phyloP scores from a whole-genome alignment of 139 green algal species.

The Chlorella sp. region DNA sequence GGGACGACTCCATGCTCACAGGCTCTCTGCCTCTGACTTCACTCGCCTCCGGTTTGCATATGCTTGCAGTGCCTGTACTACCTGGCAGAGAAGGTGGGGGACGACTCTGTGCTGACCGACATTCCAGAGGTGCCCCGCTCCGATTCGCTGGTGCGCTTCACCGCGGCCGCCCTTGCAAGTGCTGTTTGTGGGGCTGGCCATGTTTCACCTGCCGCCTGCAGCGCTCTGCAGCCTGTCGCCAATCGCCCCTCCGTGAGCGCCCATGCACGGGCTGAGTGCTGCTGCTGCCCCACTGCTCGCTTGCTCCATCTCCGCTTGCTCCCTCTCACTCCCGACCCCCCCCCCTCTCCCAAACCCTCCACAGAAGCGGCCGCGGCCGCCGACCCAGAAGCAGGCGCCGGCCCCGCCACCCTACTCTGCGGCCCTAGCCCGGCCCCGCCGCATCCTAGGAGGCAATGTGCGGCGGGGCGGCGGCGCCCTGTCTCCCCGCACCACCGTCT shows the following conservation, averaged over 20 bases:
- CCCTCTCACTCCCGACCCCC: not conserved
- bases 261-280: no score
- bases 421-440: not conserved
- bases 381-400: not conserved
- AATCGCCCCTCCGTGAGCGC: no score
- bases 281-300: no score
- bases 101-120: constrained; percentile 3
- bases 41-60: not conserved
- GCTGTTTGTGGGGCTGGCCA: no score
- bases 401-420: not conserved
- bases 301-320: no score
- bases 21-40: not conserved
- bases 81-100: constrained; percentile 9
- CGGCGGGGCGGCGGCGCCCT: constrained; percentile 15
- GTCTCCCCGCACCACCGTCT: not conserved
- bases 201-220: no score
- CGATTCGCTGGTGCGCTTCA: not conserved
- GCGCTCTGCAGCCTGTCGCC: no score
- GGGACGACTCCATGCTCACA: no score
- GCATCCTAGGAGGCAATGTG: constrained; percentile 2
- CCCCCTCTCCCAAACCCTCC: not conserved
- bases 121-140: not conserved
- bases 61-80: not conserved
- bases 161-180: no score
- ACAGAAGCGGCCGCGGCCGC: not conserved